Evolutionary conservation across 768 basidiomycete genomes (phyloP).

Genomic region (Amanita subjunquillea): DNA sequence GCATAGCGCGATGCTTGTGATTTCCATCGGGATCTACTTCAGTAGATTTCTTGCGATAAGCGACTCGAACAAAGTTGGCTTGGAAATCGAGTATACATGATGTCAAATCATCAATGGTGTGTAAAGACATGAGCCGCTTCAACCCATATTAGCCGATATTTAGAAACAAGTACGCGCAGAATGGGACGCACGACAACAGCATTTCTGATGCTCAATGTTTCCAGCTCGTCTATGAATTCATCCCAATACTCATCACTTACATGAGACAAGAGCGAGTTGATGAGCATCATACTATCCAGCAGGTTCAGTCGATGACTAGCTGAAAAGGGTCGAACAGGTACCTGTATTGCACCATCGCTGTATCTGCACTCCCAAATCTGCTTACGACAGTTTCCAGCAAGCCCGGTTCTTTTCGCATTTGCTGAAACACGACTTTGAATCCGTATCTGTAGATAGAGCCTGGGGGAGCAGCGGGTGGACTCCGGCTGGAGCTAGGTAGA

Average conservation of each 20-base stretch:
- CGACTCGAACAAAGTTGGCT: constrained; percentile 71
- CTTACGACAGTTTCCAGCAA: constrained; percentile 77
- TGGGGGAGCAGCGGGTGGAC: constrained; percentile 39
- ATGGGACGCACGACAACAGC: constrained; percentile 61
- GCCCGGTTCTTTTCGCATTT: constrained; percentile 64
- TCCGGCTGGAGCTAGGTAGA: constrained; percentile 49
- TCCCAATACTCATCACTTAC: constrained; percentile 74
- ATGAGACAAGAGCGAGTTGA: constrained; percentile 76
- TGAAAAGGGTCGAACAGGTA: constrained; percentile 13
- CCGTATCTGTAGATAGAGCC: constrained; percentile 78
- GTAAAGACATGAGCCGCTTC: constrained; percentile 76
- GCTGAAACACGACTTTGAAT: constrained; percentile 73
- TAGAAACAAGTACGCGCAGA: background rate
- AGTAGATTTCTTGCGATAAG: constrained; percentile 73
- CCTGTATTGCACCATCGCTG: constrained; percentile 81
- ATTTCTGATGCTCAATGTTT: constrained; percentile 67
- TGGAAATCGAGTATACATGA: constrained; percentile 85
- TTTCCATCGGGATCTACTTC: constrained; percentile 62
- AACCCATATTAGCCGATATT: constrained; percentile 1
- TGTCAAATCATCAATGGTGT: constrained; percentile 71
- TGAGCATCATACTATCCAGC: constrained; percentile 67
- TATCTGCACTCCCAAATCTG: constrained; percentile 72
- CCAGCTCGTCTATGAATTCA: constrained; percentile 65
- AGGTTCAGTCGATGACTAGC: constrained; percentile 6
- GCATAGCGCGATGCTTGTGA: constrained; percentile 40